Percentiles rank a stretch among this genome's conserved stretches.
phyloP scores from a whole-genome alignment of 768 basidiomycete species.

The Sarcodon aspratus region DNA sequence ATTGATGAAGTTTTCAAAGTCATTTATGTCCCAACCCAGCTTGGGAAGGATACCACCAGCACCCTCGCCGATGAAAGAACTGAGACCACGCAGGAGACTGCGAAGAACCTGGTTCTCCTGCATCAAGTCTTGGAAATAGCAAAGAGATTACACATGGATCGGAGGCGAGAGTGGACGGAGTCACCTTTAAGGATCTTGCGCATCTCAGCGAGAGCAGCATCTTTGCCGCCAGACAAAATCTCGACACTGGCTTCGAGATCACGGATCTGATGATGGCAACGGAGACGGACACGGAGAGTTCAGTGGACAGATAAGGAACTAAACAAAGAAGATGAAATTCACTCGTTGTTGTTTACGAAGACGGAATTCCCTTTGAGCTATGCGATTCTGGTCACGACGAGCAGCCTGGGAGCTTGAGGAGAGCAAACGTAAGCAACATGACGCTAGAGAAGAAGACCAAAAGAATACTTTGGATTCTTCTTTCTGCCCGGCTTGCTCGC shows the following conservation, averaged over 20 bases:
- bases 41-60: constrained; percentile 66
- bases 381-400: constrained; percentile 80
- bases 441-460: constrained; percentile 9
- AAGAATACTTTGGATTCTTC: constrained; percentile 78
- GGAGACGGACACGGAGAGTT: constrained; percentile 1
- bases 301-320: background rate
- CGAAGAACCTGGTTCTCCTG: constrained; percentile 81
- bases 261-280: constrained; percentile 51
- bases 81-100: constrained; percentile 62
- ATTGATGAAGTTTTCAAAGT: constrained; percentile 76
- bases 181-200: constrained; percentile 70
- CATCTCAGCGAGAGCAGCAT: constrained; percentile 79
- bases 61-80: constrained; percentile 81
- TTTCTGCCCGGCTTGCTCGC: constrained; percentile 62
- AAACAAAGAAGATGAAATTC: constrained; percentile 9
- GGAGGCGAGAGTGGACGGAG: background rate
- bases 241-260: constrained; percentile 95
- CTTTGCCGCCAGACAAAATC: constrained; percentile 84
- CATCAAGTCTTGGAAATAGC: constrained; percentile 56
- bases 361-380: constrained; percentile 90
- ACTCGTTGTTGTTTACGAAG: constrained; percentile 85
- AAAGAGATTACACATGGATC: constrained; percentile 1
- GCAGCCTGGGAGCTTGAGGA: constrained; percentile 73
- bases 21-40: constrained; percentile 66
- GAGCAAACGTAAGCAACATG: constrained; percentile 18